Evolutionary conservation across 495 filamentous ascomycete species (phyloP).

Genomic region (Tetracladium setigerum): DNA sequence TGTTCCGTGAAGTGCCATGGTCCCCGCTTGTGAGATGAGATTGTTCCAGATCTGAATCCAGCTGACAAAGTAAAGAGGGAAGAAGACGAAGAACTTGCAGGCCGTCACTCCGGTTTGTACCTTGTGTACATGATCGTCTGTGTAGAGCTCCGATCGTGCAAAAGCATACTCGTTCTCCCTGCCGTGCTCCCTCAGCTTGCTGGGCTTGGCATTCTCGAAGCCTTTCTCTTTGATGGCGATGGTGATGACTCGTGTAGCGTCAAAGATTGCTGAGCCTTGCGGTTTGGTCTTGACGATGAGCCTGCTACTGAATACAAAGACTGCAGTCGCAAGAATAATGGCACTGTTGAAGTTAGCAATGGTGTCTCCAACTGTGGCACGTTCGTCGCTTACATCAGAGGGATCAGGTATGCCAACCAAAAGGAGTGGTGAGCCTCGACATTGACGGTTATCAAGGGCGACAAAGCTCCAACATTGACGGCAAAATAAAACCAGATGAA

Average conservation of each 20-base stretch:
- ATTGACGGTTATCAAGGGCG: slow-evolving; percentile 56
- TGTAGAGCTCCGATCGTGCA: slow-evolving; percentile 22
- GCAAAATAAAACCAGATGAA: slow-evolving; percentile 55
- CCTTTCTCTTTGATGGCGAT: slow-evolving; percentile 40
- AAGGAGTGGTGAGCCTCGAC: slow-evolving; percentile 59
- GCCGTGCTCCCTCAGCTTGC: slow-evolving; percentile 25
- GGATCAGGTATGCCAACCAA: slow-evolving; percentile 56
- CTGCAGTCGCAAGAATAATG: too few species aligned
- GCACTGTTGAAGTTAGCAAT: too few species aligned
- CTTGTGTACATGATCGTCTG: slow-evolving; percentile 36
- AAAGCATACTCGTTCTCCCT: slow-evolving; percentile 11
- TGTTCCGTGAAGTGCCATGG: slow-evolving; percentile 59
- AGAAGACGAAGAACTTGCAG: slow-evolving; percentile 36
- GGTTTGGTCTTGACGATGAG: slow-evolving; percentile 32
- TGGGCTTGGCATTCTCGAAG: slow-evolving; percentile 44
- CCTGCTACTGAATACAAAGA: slow-evolving; percentile 24
- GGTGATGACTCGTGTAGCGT: slow-evolving; percentile 31
- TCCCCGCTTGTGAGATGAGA: slow-evolving; percentile 65
- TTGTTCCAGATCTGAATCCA: slow-evolving; percentile 43
- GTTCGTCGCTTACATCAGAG: slow-evolving; percentile 27
- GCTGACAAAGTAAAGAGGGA: slow-evolving; percentile 23
- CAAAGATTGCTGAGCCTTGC: slow-evolving; percentile 33
- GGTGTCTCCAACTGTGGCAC: too few species aligned
- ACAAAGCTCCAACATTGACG: slow-evolving; percentile 67
- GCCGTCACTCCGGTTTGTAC: slow-evolving; percentile 32